Evolutionary conservation across 371 early-diverging fungal genomes (phyloP).

Genomic region (Saksenaea vasiformis): DNA sequence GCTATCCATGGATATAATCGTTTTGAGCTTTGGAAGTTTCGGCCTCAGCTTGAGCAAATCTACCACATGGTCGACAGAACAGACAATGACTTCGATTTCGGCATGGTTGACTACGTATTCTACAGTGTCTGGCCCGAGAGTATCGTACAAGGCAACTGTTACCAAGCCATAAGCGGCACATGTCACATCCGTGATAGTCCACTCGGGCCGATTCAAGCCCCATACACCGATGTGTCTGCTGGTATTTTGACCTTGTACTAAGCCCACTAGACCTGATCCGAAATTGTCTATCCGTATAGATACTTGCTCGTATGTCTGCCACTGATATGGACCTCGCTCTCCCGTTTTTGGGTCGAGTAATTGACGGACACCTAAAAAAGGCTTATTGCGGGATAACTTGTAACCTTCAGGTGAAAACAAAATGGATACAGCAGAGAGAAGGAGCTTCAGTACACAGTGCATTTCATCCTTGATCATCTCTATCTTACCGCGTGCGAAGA

Average conservation of each 20-base stretch:
- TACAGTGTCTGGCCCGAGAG: slow-evolving; percentile 85
- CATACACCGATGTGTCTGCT: slow-evolving; percentile 65
- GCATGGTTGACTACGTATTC: slow-evolving; percentile 70
- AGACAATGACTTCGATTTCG: slow-evolving; percentile 74
- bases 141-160: slow-evolving; percentile 95
- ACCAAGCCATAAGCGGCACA: slow-evolving; percentile 56
- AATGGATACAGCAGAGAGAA: background rate
- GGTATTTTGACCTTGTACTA: slow-evolving; percentile 38
- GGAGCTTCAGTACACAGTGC: background rate
- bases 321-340: slow-evolving; percentile 70
- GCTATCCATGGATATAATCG: slow-evolving; percentile 78
- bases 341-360: slow-evolving; percentile 51
- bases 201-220: slow-evolving; percentile 90
- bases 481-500: slow-evolving; percentile 30
- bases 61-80: slow-evolving; percentile 70
- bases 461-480: too few relatives aligned
- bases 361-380: slow-evolving; percentile 59
- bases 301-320: slow-evolving; percentile 78
- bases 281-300: slow-evolving; percentile 69
- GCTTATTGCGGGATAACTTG: slow-evolving; percentile 39
- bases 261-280: slow-evolving; percentile 61
- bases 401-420: slow-evolving; percentile 17
- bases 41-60: slow-evolving; percentile 55
- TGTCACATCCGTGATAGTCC: slow-evolving; percentile 83
- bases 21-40: slow-evolving; percentile 65